A percentile compares a stretch with the other conserved stretches of the same genome.
phyloP scores from a whole-genome alignment of 805 yeast species.

The Ogataea siamensis region DNA sequence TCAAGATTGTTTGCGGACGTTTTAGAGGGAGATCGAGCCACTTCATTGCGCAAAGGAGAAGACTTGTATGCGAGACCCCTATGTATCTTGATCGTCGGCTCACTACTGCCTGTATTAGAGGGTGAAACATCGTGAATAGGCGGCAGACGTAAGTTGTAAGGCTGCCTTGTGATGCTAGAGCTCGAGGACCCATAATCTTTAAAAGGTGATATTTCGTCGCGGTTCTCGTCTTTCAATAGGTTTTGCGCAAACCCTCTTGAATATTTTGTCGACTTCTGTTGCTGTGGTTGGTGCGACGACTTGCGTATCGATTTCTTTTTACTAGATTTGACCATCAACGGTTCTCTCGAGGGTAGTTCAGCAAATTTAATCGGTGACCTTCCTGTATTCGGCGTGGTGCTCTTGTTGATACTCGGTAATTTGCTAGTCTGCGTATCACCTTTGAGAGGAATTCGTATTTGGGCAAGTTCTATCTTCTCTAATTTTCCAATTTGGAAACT shows the following conservation, averaged over 20 bases:
- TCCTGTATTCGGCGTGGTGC: conserved; percentile 23
- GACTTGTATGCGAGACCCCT: conserved; percentile 16
- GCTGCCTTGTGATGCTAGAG: conserved; percentile 5
- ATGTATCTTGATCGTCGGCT: conserved; percentile 31
- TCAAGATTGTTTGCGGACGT: neutral
- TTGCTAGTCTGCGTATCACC: conserved; percentile 12
- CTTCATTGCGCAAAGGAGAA: conserved; percentile 11
- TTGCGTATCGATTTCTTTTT: conserved; percentile 27
- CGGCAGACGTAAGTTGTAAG: conserved; percentile 25
- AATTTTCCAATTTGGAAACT: conserved; percentile 27
- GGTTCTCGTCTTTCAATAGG: conserved; percentile 2
- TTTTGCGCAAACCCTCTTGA: neutral
- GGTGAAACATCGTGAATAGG: conserved; percentile 20
- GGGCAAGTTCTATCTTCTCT: conserved; percentile 32
- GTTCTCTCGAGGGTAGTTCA: conserved; percentile 34
- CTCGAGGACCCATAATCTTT: conserved; percentile 15
- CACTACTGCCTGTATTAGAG: conserved; percentile 23
- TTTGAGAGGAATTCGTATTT: conserved; percentile 26
- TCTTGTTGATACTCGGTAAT: conserved; percentile 19
- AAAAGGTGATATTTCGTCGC: conserved; percentile 24
- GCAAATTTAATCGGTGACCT: conserved; percentile 35
- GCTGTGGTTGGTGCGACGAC: conserved; percentile 15
- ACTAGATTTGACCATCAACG: conserved; percentile 28
- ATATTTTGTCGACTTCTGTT: conserved; percentile 5
- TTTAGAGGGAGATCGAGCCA: neutral